Conservation (phyloP, 2,329 filamentous ascomycete genomes). For the Ophiostoma quercus region DNA sequence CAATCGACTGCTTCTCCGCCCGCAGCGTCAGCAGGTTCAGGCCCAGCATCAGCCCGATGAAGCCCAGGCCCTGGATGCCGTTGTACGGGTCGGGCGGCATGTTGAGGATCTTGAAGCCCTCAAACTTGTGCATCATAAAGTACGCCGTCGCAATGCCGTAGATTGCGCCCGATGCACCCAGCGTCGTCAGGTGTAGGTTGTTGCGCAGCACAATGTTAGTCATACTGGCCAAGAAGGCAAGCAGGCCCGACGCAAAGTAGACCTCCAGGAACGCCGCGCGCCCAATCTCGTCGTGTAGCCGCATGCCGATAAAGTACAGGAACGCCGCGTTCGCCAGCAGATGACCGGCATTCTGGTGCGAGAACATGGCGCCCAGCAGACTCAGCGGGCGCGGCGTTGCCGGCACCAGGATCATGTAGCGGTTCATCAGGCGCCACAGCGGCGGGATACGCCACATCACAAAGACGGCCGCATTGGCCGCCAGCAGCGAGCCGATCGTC, state of each 20-base stretch:
- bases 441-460: slow-evolving; percentile 59
- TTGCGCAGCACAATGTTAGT: slow-evolving; percentile 44
- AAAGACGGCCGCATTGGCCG: slow-evolving; percentile 54
- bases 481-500: slow-evolving; percentile 59
- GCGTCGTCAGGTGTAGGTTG: slow-evolving; percentile 46
- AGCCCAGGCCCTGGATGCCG: slow-evolving; percentile 50
- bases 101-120: slow-evolving; percentile 53
- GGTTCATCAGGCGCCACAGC: slow-evolving; percentile 61
- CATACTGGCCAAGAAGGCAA: slow-evolving; percentile 57
- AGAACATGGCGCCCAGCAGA: slow-evolving; percentile 62
- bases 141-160: slow-evolving; percentile 58
- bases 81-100: slow-evolving; percentile 50
- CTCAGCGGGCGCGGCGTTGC: slow-evolving; percentile 59
- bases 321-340: slow-evolving; percentile 59
- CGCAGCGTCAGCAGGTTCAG: slow-evolving; percentile 47
- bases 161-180: slow-evolving; percentile 63
- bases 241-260: slow-evolving; percentile 54
- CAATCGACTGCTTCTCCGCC: slow-evolving; percentile 41
- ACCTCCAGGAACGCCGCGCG: slow-evolving; percentile 64
- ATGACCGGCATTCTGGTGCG: slow-evolving; percentile 60
- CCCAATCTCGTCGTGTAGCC: slow-evolving; percentile 65
- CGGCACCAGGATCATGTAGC: slow-evolving; percentile 60
- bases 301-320: slow-evolving; percentile 61
- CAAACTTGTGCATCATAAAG: slow-evolving; percentile 53
- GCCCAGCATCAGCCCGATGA: slow-evolving; percentile 48